A percentile compares a stretch with the other conserved stretches of the same genome.
phyloP scores from a whole-genome alignment of 83 land plant genomes.

The Picea abies region DNA sequence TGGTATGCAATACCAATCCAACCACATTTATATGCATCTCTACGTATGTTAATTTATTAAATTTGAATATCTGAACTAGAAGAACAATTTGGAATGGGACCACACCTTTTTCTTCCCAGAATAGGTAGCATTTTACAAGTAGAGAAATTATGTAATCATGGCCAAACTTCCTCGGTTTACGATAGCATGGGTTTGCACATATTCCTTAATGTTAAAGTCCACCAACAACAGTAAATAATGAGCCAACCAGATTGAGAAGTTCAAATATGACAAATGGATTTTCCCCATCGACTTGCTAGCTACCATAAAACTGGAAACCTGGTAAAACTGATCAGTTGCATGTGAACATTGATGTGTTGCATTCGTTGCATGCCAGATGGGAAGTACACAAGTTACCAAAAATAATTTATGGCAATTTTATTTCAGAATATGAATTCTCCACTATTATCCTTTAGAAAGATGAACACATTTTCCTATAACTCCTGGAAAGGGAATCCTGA shows the following conservation, averaged over 20 bases:
- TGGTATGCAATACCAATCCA: too few species aligned
- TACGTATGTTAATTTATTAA: too few species aligned
- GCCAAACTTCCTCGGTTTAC: background rate
- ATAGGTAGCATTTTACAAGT: background rate
- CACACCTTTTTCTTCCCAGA: background rate
- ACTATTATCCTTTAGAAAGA: background rate
- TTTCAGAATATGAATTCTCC: background rate
- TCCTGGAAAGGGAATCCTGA: too few species aligned
- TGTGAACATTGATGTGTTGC: background rate
- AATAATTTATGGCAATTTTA: background rate
- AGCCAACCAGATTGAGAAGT: background rate
- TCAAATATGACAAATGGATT: background rate
- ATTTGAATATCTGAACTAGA: too few species aligned
- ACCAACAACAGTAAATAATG: background rate
- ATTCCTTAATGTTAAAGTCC: background rate
- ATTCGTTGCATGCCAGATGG: background rate
- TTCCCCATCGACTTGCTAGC: background rate
- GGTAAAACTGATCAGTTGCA: background rate
- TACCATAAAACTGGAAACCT: background rate
- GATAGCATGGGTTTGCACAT: background rate
- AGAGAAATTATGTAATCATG: background rate
- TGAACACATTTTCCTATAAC: background rate
- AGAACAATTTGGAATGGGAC: too few species aligned
- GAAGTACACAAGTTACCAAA: background rate
- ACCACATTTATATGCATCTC: too few species aligned